Conservation (phyloP, 345 rosid species). For the Populus euphratica region DNA sequence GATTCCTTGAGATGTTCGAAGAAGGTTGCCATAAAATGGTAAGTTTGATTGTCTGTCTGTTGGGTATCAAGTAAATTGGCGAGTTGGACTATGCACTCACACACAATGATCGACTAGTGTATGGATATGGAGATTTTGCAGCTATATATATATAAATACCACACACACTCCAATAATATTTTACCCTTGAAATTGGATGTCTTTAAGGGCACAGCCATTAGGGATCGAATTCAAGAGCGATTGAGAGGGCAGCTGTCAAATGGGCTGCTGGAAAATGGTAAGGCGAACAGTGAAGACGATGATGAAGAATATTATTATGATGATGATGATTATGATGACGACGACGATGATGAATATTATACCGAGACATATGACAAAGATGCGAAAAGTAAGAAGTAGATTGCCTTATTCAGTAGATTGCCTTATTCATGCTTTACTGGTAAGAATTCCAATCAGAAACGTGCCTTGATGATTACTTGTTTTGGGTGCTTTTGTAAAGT, state of each 20-base stretch:
- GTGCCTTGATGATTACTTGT: neutral
- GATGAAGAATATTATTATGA: conserved; percentile 29
- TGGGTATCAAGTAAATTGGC: too few species aligned
- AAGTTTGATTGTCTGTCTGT: neutral
- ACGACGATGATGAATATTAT: conserved; percentile 32
- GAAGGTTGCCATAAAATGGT: conserved; percentile 99
- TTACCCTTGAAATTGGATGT: neutral
- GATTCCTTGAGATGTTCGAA: conserved; percentile 96
- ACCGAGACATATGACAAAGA: conserved; percentile 33
- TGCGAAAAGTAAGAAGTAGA: conserved; percentile 25
- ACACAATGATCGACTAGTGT: neutral
- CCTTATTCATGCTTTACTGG: neutral
- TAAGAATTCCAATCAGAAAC: neutral
- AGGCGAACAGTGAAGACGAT: conserved; percentile 12
- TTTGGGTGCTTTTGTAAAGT: neutral
- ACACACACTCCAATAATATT: neutral
- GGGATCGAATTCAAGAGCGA: conserved; percentile 78
- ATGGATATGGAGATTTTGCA: neutral
- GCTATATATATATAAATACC: neutral
- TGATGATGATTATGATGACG: conserved; percentile 14
- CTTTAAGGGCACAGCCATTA: conserved; percentile 74
- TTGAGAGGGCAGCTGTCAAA: conserved; percentile 45
- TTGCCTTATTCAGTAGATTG: conserved; percentile 4
- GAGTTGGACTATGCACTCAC: neutral
- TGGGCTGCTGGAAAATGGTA: conserved; percentile 39